Evolutionary conservation across 1,139 yeast genomes (phyloP).

Genomic region (Suhomyces terraborum): DNA sequence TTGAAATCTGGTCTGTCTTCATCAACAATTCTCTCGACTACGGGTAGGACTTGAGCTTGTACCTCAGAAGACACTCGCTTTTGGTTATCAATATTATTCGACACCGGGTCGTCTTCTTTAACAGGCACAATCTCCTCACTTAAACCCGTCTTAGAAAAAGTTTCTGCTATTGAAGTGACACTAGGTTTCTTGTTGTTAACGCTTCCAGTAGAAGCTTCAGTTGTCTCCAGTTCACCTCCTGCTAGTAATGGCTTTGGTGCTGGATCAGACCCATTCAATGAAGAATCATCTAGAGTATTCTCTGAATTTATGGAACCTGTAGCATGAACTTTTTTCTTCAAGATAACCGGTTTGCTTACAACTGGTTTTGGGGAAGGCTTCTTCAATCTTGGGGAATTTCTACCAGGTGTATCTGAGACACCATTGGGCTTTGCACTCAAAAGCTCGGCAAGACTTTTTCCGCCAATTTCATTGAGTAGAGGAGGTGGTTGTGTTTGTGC

Average conservation of each 20-base stretch:
- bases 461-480: conserved; percentile 19
- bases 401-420: conserved; percentile 10
- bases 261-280: background rate
- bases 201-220: too few relatives aligned
- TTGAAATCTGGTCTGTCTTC: conserved; percentile 37
- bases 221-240: too few relatives aligned
- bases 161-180: too few relatives aligned
- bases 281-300: background rate
- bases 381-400: conserved; percentile 22
- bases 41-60: background rate
- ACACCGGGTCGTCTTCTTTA: too few relatives aligned
- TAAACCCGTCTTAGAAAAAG: too few relatives aligned
- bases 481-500: conserved; percentile 16
- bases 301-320: conserved; percentile 8
- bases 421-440: conserved; percentile 28
- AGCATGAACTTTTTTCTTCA: conserved; percentile 37
- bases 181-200: too few relatives aligned
- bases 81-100: too few relatives aligned
- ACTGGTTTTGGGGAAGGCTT: conserved; percentile 30
- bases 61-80: too few relatives aligned
- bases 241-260: too few relatives aligned
- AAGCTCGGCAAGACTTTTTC: conserved; percentile 43
- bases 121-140: too few relatives aligned
- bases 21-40: conserved; percentile 5
- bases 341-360: conserved; percentile 38